A percentile compares a stretch with the other conserved stretches of the same genome.
These are phyloP conservation scores for Populus nigra DNA, from an alignment of 345 rosid genomes.

Conservation along the genomic window DNA sequence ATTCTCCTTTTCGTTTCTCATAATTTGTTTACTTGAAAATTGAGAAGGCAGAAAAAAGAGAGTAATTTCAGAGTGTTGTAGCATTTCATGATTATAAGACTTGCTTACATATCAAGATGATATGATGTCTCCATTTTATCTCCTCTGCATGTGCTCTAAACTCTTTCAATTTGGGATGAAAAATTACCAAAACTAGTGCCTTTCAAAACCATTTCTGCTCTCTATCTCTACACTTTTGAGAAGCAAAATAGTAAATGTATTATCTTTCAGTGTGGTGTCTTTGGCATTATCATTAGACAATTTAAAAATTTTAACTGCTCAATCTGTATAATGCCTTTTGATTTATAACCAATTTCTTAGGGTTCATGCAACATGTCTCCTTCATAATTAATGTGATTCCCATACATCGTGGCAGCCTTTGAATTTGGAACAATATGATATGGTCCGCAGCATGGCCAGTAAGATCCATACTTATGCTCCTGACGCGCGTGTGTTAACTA, in stretches of 20 bases:
- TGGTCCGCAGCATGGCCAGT: constrained; percentile 76
- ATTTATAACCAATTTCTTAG: constrained; percentile 1
- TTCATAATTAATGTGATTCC: constrained; percentile 12
- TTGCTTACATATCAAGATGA: neutral
- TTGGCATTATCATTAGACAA: neutral
- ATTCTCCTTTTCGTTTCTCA: neutral
- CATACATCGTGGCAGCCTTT: constrained; percentile 61
- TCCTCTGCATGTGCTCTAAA: neutral
- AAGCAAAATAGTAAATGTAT: neutral
- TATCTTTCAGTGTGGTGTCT: neutral
- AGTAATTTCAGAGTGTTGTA: neutral
- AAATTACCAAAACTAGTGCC: neutral
- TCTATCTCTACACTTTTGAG: neutral
- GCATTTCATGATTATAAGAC: constrained; percentile 6
- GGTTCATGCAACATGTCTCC: neutral
- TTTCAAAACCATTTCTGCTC: neutral
- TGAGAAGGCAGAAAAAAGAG: neutral
- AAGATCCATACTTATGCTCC: constrained; percentile 85
- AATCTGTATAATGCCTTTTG: neutral
- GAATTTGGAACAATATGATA: constrained; percentile 81
- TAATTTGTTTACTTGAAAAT: neutral
- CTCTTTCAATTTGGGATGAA: neutral
- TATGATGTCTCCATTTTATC: neutral
- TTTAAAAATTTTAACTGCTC: neutral
- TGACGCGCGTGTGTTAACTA: constrained; percentile 92